Percentiles rank a stretch among this genome's conserved stretches.
Evolutionary conservation across 208 protist genomes (phyloP).

Genomic region (Acanthamoeba triangularis): DNA sequence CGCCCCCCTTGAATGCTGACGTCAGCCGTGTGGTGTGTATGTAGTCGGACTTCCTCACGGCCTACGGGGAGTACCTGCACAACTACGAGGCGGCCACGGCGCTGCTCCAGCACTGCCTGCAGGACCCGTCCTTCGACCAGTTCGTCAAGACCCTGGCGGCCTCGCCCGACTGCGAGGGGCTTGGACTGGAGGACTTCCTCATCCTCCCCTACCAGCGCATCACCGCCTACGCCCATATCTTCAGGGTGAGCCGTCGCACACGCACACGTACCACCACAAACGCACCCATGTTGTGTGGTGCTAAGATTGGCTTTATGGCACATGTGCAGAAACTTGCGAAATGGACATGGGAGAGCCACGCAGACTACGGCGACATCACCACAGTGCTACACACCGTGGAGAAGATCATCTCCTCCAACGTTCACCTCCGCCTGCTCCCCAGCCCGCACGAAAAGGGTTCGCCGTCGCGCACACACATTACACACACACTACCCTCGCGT

Average conservation of each 20-base stretch:
- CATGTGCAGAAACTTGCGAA: conserved; percentile 45
- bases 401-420: conserved; percentile 2
- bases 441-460: conserved; percentile 20
- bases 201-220: conserved; percentile 70
- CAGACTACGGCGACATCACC: conserved; percentile 6
- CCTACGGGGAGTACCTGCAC: conserved; percentile 70
- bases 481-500: not conserved
- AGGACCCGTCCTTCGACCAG: conserved; percentile 52
- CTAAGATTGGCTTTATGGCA: not conserved
- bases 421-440: conserved; percentile 8
- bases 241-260: not conserved
- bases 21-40: not conserved
- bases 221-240: conserved; percentile 46
- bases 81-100: conserved; percentile 67
- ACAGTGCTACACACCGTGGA: not conserved
- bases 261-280: not conserved
- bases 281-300: not conserved
- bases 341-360: conserved; percentile 75
- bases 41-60: conserved; percentile 49
- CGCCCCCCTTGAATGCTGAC: not conserved
- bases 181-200: conserved; percentile 68
- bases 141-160: conserved; percentile 33
- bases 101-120: conserved; percentile 59
- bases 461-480: no score
- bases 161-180: conserved; percentile 65